Evolutionary conservation across 345 rosid species (phyloP), one percentile per base, ranked within the genome.

Genomic region (Rhizophora mangle): DNA sequence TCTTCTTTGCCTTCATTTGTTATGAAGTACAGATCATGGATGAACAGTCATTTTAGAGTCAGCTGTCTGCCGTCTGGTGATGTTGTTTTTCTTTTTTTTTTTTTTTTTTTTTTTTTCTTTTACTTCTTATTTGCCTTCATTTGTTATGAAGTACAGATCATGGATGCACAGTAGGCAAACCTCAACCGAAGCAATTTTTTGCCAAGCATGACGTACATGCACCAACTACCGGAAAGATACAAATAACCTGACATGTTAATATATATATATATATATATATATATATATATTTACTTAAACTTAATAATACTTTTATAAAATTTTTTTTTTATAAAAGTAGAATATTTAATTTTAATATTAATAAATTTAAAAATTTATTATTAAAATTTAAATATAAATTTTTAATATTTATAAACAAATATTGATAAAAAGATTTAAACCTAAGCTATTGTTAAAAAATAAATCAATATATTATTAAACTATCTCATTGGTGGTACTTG

Each of bases 161-260:
- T 68, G 43, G 63, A 68, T 76, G 74, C 73, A 65, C 7, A 30
- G 68, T 56, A 59, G 39, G 76, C 71, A 34, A 70, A 68, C 77
- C 79, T 68, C 71, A 75, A 34, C 36, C n/a, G 76, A 76, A 29
- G 76, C 78, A 55, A 82, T 63, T 75, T 75, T 34, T 6, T 36
- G 58, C 34, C 74, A 82, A 80, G 84, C 83, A 80, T 82, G 68
- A 57, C 31, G 15, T 54, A 0, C 3, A 43, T 67, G 0, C 13
- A 1, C 47, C 16, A 16, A 67, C 61, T 22, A 46, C 49, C 68
- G 3, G 34, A n/a, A n/a, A 8, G 1, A 20, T 5, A 62, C 8
- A 20, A 3, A 9, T 29, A 10, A 11, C 37, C 13, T 43, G 49
- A 56, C 6, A 20, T 6, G 26, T 21, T 21, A 21, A 21, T 56